A percentile compares a stretch with the other conserved stretches of the same genome.
These are phyloP conservation scores for Russula olivacea DNA, from an alignment of 768 basidiomycete genomes.

Conservation along the genomic window DNA sequence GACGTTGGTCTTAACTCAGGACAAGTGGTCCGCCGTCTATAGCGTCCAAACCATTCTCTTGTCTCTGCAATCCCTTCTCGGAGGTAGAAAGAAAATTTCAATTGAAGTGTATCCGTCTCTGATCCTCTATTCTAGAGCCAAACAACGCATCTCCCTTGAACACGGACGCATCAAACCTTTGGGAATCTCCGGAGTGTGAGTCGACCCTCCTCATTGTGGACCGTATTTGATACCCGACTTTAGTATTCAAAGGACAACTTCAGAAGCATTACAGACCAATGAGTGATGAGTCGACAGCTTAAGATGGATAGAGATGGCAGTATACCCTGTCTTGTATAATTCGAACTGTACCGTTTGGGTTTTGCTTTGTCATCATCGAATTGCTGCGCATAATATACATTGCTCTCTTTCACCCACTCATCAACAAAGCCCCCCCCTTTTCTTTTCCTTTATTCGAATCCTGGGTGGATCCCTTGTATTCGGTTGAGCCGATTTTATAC, in stretches of 20 bases:
- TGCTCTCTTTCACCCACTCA: not conserved
- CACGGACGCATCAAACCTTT: slow-evolving; percentile 76
- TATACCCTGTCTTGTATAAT: slow-evolving; percentile 17
- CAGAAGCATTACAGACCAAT: slow-evolving; percentile 65
- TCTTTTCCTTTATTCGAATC: not conserved
- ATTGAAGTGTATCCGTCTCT: not conserved
- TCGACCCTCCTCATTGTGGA: not conserved
- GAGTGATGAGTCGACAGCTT: slow-evolving; percentile 33
- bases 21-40: slow-evolving; percentile 92
- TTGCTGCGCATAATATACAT: not conserved
- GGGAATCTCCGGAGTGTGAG: slow-evolving; percentile 66
- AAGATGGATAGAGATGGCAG: slow-evolving; percentile 5
- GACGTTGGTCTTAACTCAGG: slow-evolving; percentile 38
- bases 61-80: slow-evolving; percentile 81
- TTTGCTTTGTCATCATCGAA: slow-evolving; percentile 20
- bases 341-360: not conserved
- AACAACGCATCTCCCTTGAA: slow-evolving; percentile 92
- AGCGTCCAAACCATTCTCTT: slow-evolving; percentile 86
- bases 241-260: slow-evolving; percentile 55
- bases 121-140: slow-evolving; percentile 52
- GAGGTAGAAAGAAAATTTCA: slow-evolving; percentile 46
- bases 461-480: slow-evolving; percentile 18
- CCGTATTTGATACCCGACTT: slow-evolving; percentile 12
- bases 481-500: slow-evolving; percentile 12
- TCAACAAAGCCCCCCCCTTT: not conserved